Evolutionary conservation across 495 filamentous ascomycete genomes (phyloP).

Genomic region (Lasiosphaeris hirsuta): DNA sequence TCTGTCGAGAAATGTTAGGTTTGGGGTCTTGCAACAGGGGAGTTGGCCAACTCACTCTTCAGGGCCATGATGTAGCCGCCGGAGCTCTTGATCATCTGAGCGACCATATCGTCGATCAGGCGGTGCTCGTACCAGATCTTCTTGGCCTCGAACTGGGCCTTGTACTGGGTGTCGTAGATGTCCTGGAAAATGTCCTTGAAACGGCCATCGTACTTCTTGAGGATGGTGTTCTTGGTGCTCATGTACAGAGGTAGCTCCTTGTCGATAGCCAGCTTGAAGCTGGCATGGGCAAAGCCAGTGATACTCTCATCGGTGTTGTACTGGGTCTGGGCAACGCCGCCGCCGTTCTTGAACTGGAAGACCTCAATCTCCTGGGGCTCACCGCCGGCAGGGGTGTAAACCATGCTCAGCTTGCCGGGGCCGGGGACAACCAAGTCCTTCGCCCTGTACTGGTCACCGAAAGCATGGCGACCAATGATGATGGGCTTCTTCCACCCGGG

Average conservation of each 20-base stretch:
- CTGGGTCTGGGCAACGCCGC: conserved; percentile 87
- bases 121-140: conserved; percentile 99
- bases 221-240: conserved; percentile 99
- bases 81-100: conserved; percentile 98
- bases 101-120: conserved; percentile 99
- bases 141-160: conserved; percentile 82
- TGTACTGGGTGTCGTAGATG: conserved; percentile 84
- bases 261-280: conserved; percentile 87
- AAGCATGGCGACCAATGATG: conserved; percentile 97
- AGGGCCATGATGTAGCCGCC: conserved; percentile 95
- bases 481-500: conserved; percentile 98
- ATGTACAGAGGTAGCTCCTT: conserved; percentile 91
- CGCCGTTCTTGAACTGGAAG: conserved; percentile 77
- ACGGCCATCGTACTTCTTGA: conserved; percentile 96
- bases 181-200: conserved; percentile 99
- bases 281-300: conserved; percentile 87
- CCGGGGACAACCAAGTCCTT: conserved; percentile 80
- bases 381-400: conserved; percentile 82
- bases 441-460: conserved; percentile 97
- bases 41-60: conserved; percentile 67
- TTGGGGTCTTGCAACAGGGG: not conserved
- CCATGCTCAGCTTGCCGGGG: conserved; percentile 84
- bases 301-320: conserved; percentile 99
- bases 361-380: conserved; percentile 84
- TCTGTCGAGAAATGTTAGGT: conserved; percentile 45